These are phyloP conservation scores for Boletus tomentosulus DNA, from an alignment of 768 basidiomycete species.

Conservation along the genomic window DNA sequence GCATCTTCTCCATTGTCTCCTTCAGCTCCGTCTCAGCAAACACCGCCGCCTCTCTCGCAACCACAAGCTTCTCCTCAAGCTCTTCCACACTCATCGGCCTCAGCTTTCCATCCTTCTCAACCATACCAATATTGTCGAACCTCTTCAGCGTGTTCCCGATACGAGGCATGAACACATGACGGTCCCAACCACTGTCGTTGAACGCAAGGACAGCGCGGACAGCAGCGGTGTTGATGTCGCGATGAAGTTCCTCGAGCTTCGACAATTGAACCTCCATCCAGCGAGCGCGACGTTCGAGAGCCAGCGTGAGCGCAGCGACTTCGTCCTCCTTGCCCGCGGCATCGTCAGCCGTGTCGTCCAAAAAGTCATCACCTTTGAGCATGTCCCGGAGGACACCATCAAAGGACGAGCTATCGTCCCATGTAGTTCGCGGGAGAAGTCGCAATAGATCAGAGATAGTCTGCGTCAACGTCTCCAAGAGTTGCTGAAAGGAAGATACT, in stretches of 20 bases:
- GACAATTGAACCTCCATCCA: constrained; percentile 93
- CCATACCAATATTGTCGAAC: constrained; percentile 63
- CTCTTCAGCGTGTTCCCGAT: constrained; percentile 60
- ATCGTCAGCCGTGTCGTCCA: constrained; percentile 71
- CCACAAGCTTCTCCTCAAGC: constrained; percentile 66
- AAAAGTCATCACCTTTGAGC: constrained; percentile 83
- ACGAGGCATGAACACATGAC: constrained; percentile 62
- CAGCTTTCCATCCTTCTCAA: constrained; percentile 40
- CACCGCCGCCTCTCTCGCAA: constrained; percentile 66
- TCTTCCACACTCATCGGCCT: constrained; percentile 64
- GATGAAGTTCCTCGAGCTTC: constrained; percentile 83
- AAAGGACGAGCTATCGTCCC: constrained; percentile 88
- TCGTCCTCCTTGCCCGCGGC: constrained; percentile 71
- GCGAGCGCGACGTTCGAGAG: constrained; percentile 81
- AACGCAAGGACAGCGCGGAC: constrained; percentile 77
- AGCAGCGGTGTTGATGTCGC: constrained; percentile 86
- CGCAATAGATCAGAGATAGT: constrained; percentile 85
- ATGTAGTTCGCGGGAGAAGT: constrained; percentile 81
- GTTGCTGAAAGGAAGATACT: constrained; percentile 84
- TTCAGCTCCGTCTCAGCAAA: constrained; percentile 72
- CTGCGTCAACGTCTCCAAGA: constrained; percentile 84
- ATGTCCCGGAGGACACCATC: constrained; percentile 83
- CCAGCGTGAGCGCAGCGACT: constrained; percentile 76
- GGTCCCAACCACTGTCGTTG: constrained; percentile 86
- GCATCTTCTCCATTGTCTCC: constrained; percentile 70